Percentiles rank a stretch among this genome's conserved stretches.
Evolutionary conservation across 1,284 basidiomycete species (phyloP).

Genomic region (Ceratorhiza oryzae-sativae): DNA sequence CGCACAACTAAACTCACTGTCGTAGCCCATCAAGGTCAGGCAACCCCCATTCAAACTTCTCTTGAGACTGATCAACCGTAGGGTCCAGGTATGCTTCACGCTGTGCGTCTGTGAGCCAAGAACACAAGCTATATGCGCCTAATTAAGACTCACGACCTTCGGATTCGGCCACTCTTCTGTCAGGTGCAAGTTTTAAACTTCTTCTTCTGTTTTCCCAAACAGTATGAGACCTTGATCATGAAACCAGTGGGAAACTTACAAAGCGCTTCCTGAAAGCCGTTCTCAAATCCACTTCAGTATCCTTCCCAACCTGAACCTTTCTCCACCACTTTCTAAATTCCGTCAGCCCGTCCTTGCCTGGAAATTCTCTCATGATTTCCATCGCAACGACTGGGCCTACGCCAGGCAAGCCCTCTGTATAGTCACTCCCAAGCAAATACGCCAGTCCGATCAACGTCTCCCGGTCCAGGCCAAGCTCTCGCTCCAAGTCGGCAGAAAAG

Average conservation of each 20-base stretch:
- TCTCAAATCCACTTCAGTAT: conserved; percentile 72
- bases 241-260: conserved; percentile 59
- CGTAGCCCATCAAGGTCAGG: conserved; percentile 93
- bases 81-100: conserved; percentile 93
- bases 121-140: neutral
- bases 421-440: conserved; percentile 95
- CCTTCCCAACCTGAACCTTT: conserved; percentile 91
- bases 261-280: conserved; percentile 84
- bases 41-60: conserved; percentile 96
- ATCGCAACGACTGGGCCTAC: conserved; percentile 97
- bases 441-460: conserved; percentile 89
- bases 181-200: conserved; percentile 86
- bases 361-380: conserved; percentile 92
- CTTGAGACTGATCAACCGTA: conserved; percentile 87
- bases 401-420: conserved; percentile 93
- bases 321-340: conserved; percentile 96
- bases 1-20: conserved; percentile 60
- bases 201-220: conserved; percentile 70
- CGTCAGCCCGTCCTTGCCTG: conserved; percentile 80
- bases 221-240: neutral
- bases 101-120: conserved; percentile 53
- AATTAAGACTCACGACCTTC: conserved; percentile 68
- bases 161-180: conserved; percentile 87
- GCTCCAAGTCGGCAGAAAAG: conserved; percentile 79
- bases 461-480: conserved; percentile 88